Percentiles rank a stretch among this genome's conserved stretches.
phyloP scores from a whole-genome alignment of 441 rosid species.

The Jatropha multifida region DNA sequence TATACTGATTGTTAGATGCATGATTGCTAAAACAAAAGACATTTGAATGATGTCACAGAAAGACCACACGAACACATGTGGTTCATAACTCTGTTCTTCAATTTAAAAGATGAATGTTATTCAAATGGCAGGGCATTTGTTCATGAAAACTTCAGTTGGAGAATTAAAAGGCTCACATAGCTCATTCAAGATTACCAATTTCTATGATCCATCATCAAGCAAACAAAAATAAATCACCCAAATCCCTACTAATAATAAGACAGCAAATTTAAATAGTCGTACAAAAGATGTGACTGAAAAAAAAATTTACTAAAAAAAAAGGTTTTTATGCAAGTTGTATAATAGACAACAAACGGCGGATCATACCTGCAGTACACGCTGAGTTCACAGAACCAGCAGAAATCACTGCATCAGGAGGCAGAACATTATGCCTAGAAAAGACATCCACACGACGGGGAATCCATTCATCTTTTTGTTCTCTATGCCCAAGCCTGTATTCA shows the following conservation, averaged over 20 bases:
- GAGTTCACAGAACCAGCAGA: slow-evolving; percentile 89
- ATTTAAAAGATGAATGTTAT: background rate
- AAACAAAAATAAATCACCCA: background rate
- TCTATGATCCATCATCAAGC: background rate
- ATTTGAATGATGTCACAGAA: background rate
- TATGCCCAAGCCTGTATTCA: slow-evolving; percentile 84
- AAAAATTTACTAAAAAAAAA: background rate
- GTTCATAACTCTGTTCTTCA: background rate
- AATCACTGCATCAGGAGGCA: slow-evolving; percentile 79
- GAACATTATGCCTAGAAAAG: slow-evolving; percentile 67
- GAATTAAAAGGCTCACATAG: background rate
- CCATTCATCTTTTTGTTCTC: slow-evolving; percentile 99
- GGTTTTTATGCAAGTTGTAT: background rate
- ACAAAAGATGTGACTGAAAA: background rate
- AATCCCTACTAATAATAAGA: background rate
- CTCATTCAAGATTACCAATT: slow-evolving; percentile 2
- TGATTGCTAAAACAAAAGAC: background rate
- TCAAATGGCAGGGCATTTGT: background rate
- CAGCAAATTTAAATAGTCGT: background rate
- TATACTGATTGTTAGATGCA: background rate
- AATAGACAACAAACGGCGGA: background rate
- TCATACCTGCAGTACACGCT: slow-evolving; percentile 88
- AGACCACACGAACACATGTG: background rate
- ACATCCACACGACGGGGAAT: slow-evolving; percentile 87
- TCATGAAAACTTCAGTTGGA: background rate